These are phyloP conservation scores for Obba rivulosa DNA, from an alignment of 768 basidiomycete genomes.

Conservation along the genomic window DNA sequence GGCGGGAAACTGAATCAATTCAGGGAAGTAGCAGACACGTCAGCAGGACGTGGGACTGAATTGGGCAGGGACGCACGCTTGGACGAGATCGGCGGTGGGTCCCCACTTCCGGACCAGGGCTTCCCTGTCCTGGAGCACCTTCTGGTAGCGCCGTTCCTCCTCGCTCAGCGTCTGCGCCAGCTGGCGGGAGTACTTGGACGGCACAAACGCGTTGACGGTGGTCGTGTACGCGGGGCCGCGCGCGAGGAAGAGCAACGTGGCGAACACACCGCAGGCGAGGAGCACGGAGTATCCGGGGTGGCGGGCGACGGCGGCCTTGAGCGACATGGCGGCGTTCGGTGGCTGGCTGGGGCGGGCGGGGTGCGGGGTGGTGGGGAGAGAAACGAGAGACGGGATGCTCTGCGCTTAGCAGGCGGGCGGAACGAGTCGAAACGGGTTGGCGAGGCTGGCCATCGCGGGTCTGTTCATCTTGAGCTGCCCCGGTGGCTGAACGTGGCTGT, in stretches of 20 bases:
- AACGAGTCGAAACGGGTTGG: too few species aligned
- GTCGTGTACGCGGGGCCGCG: constrained; percentile 36
- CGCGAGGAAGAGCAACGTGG: constrained; percentile 43
- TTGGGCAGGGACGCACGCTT: constrained; percentile 31
- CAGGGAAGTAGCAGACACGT: not conserved
- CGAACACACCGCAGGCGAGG: constrained; percentile 35
- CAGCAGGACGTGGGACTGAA: not conserved
- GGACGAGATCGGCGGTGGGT: constrained; percentile 41
- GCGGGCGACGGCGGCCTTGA: constrained; percentile 20
- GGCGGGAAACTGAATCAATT: constrained; percentile 12
- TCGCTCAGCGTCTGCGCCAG: constrained; percentile 19
- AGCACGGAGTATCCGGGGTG: constrained; percentile 48
- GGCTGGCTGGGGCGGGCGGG: too few species aligned
- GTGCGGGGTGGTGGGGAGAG: too few species aligned
- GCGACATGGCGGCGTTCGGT: not conserved
- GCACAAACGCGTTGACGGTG: constrained; percentile 13
- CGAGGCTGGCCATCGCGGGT: too few species aligned
- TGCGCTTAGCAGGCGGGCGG: too few species aligned
- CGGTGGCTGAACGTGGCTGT: too few species aligned
- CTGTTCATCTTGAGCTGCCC: too few species aligned
- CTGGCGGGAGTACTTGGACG: not conserved
- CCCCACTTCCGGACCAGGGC: constrained; percentile 52
- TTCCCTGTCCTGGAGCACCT: constrained; percentile 35
- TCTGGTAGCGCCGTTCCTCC: constrained; percentile 40
- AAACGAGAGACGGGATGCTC: too few species aligned